Base-by-base conservation (phyloP, 257 asterid species). In the Petrea volubilis region DNA sequence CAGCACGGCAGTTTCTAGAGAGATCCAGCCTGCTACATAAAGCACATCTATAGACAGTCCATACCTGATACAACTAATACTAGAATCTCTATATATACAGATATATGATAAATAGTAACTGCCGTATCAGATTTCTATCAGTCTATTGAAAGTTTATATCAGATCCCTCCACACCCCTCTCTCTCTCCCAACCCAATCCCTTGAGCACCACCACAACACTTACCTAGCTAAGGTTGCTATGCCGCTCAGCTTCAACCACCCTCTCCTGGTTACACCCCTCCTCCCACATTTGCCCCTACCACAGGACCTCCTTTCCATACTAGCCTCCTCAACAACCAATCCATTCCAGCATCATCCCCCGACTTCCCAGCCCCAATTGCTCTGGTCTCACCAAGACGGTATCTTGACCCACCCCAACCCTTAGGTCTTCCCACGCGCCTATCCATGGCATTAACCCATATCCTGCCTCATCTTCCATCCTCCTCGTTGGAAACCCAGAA, bases 381-480 rank as follows among this genome's bases (percentile, higher is more conserved):
- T 66, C 73, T 8, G 15, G 12, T 53, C 53, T 52, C 58, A 18
- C 46, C 52, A 34, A 46, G 41, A 52, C n/a, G 13, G 57, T 36
- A 46, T 56, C 27, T 28, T 33, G 6, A 27, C 62, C 76, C 60
- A 50, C 43, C 68, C n/a, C 29, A 61, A 50, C 11, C 67, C 68
- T 46, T 31, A 21, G 55, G 49, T 46, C 56, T 55, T 23, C 64
- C 43, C 25, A 65, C 14, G 44, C 68, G 58, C n/a, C 40, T 57
- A 46, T 25, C 58, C 60, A 53, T n/a, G n/a, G n/a, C n/a, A n/a
- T 24, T 52, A 53, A 46, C 47, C 68, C 59, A 64, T 47, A 51
- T n/a, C 43, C 29, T 50, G 55, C 49, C 74, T 43, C 71, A 41
- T 38, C 38, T 49, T 40, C 58, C 18, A 46, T 13, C 18, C 29